A percentile compares a stretch with the other conserved stretches of the same genome.
Evolutionary conservation across 805 yeast species (phyloP).

Genomic region (Cephaloascus fragrans): DNA sequence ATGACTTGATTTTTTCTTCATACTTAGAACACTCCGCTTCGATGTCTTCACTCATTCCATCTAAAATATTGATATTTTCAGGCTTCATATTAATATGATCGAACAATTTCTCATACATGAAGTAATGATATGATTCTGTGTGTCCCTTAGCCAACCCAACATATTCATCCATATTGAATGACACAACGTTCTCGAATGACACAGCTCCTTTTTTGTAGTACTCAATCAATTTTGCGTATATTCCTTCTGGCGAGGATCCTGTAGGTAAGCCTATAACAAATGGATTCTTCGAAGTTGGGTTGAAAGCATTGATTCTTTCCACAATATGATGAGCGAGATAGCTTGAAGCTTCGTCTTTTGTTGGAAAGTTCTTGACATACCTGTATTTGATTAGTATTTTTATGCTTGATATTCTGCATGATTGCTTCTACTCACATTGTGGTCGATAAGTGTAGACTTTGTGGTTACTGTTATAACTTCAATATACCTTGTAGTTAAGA

Average conservation of each 20-base stretch:
- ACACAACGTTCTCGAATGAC: conserved; percentile 41
- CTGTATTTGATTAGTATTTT: conserved; percentile 4
- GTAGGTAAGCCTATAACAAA: conserved; percentile 52
- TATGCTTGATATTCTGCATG: background rate
- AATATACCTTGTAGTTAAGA: too few relatives aligned
- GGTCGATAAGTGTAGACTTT: too few relatives aligned
- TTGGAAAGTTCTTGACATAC: conserved; percentile 26
- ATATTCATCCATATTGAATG: conserved; percentile 58
- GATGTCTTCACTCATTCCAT: conserved; percentile 38
- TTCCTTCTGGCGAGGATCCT: conserved; percentile 52
- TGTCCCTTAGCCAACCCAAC: conserved; percentile 36
- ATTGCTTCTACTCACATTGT: conserved; percentile 1
- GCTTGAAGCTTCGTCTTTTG: conserved; percentile 28
- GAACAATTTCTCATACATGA: conserved; percentile 47
- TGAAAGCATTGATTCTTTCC: conserved; percentile 28
- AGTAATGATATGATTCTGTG: conserved; percentile 46
- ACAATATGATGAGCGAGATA: conserved; percentile 37
- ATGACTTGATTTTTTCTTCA: conserved; percentile 35
- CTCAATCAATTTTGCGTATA: conserved; percentile 34
- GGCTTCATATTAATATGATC: conserved; percentile 44
- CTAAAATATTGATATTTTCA: conserved; percentile 42
- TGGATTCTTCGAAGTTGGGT: conserved; percentile 34
- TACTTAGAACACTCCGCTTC: conserved; percentile 37
- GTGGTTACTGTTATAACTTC: too few relatives aligned
- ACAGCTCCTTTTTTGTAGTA: conserved; percentile 31